Evolutionary conservation across 2,329 filamentous ascomycete genomes (phyloP), one percentile per base, ranked within the genome.

Genomic region (Penicillium sclerotigenum): DNA sequence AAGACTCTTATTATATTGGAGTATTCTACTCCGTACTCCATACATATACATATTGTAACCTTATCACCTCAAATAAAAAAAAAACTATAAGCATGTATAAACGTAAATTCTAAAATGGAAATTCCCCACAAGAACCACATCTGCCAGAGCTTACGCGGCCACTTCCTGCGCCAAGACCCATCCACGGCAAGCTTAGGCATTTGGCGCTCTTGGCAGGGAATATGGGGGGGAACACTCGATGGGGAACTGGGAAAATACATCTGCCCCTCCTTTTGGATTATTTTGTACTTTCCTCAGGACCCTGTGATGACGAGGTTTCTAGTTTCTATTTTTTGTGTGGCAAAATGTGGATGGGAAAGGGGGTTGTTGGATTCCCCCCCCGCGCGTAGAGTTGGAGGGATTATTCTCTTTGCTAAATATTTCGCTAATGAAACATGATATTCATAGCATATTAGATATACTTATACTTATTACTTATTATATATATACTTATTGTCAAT

Each of bases 121-220:
- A 55, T 51, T 60, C 61, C 61, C 61, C 62, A 63, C 62, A 63
- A 41, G 47, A 50, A n/a, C 51, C 42, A 33, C 51, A 47, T 37
- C 49, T 52, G 38, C 40, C 24, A 24, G 51, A 65, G 63, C 63
- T 65, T 45, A 65, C 63, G 63, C 62, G 63, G 62, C 63, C 60
- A 62, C 53, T 40, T 62, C 54, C 53, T 62, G 54, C 28, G 63
- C 63, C 63, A 65, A 65, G 63, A 22, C 57, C 28, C n/a, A 34
- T 50, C 45, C 60, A 56, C 57, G 40, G 56, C 57, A 59, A 65
- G 63, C 63, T 65, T 65, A 65, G 63, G 62, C 60, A 65, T 65
- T 64, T 62, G 52, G 57, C 58, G 58, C 45, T 40, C 59, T 65
- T 65, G 62, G 63, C 62, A 58, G 14, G 38, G 38, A 24, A 8